Evolutionary conservation across 179 eudicot species (phyloP).

Genomic region (Amaranthus tricolor): DNA sequence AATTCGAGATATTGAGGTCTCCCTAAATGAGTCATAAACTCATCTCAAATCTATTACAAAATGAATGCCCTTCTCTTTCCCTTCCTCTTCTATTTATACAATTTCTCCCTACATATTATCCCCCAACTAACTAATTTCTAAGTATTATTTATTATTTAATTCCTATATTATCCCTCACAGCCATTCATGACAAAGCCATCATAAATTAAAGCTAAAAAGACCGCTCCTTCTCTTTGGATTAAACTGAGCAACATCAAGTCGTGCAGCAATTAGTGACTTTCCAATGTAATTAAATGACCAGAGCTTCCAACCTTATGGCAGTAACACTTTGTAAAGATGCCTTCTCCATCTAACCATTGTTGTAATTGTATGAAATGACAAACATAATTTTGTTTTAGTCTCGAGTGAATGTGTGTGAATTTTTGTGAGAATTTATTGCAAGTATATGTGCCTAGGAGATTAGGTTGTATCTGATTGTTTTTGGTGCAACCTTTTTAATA

Average conservation of each 20-base stretch:
- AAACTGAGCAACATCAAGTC: neutral
- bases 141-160: too few species aligned
- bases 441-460: neutral
- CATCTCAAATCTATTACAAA: too few species aligned
- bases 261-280: neutral
- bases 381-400: conserved; percentile 1
- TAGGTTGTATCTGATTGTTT: neutral
- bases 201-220: too few species aligned
- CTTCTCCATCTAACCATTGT: neutral
- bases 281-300: neutral
- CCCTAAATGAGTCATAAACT: too few species aligned
- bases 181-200: too few species aligned
- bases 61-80: too few species aligned
- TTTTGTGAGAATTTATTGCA: neutral
- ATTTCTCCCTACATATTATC: too few species aligned
- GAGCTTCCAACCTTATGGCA: neutral
- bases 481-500: neutral
- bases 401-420: neutral
- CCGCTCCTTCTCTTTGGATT: neutral
- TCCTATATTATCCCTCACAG: too few species aligned
- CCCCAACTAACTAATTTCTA: too few species aligned
- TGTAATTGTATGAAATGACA: neutral
- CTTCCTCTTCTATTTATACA: too few species aligned
- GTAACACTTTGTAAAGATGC: neutral
- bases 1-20: too few species aligned